Percentiles rank a stretch among this genome's conserved stretches.
Conservation (phyloP, 257 asterid genomes). For the Nicotiana undulata region DNA sequence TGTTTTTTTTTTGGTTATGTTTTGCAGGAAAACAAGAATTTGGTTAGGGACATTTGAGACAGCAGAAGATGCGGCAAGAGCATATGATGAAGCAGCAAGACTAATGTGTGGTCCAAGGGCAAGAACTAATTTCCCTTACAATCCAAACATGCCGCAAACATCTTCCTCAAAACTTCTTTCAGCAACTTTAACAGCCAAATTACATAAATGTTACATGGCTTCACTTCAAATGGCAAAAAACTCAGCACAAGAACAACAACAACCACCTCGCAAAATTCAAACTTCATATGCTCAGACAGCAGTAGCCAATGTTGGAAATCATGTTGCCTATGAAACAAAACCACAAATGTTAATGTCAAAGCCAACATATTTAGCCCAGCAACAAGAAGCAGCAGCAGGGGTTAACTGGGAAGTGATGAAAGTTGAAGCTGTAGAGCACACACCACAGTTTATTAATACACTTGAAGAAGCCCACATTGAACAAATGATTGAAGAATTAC, state of each 20-base stretch:
- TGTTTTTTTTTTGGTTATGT: background rate
- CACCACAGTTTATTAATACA: constrained; percentile 15
- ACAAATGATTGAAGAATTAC: constrained; percentile 78
- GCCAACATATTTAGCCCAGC: background rate
- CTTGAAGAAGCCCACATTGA: constrained; percentile 66
- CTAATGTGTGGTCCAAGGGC: constrained; percentile 74
- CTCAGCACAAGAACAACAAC: constrained; percentile 6
- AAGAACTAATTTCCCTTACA: constrained; percentile 56
- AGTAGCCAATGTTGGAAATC: background rate
- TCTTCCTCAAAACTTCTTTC: constrained; percentile 47
- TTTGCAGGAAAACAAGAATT: constrained; percentile 65
- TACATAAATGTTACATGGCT: constrained; percentile 58
- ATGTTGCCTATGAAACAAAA: background rate
- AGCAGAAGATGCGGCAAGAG: constrained; percentile 82
- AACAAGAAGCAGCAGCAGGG: background rate
- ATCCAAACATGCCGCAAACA: constrained; percentile 37
- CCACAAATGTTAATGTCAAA: background rate
- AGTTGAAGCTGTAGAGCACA: constrained; percentile 1
- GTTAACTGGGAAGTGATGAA: constrained; percentile 3
- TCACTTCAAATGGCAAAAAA: constrained; percentile 39
- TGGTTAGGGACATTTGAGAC: constrained; percentile 91
- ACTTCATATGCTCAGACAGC: background rate
- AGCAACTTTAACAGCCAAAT: constrained; percentile 58
- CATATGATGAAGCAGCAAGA: constrained; percentile 78
- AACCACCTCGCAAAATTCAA: background rate